These are phyloP conservation scores for Plectosphaerella sp. DNA, from an alignment of 2,329 filamentous ascomycete species.

Conservation along the genomic window DNA sequence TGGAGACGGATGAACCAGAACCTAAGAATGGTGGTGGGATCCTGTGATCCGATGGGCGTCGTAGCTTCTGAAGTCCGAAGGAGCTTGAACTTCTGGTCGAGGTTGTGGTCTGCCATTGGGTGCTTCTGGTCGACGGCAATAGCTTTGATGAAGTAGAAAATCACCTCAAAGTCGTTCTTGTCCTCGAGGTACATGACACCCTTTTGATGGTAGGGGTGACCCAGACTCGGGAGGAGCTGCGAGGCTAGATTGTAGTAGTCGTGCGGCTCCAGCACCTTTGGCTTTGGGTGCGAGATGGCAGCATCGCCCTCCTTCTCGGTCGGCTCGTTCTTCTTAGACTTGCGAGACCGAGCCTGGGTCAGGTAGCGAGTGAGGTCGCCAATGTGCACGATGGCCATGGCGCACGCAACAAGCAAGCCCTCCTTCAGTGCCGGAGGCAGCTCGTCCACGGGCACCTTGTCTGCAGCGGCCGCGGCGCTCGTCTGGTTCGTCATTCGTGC, in stretches of 20 bases:
- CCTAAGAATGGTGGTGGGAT: slow-evolving; percentile 43
- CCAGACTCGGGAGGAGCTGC: slow-evolving; percentile 72
- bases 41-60: neutral
- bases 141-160: slow-evolving; percentile 87
- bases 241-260: slow-evolving; percentile 80
- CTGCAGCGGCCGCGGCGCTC: slow-evolving; percentile 14
- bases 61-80: slow-evolving; percentile 22
- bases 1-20: slow-evolving; percentile 85
- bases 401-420: slow-evolving; percentile 69
- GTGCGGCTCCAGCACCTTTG: neutral
- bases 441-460: slow-evolving; percentile 35
- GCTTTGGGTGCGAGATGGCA: neutral
- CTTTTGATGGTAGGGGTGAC: slow-evolving; percentile 83
- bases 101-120: slow-evolving; percentile 68
- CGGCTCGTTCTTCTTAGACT: slow-evolving; percentile 25
- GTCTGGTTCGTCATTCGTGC: slow-evolving; percentile 32
- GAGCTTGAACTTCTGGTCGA: slow-evolving; percentile 71
- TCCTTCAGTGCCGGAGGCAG: slow-evolving; percentile 45
- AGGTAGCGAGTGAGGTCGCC: slow-evolving; percentile 90
- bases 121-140: slow-evolving; percentile 71
- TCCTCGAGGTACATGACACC: slow-evolving; percentile 79
- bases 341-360: slow-evolving; percentile 61
- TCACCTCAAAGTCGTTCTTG: slow-evolving; percentile 73
- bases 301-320: neutral
- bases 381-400: slow-evolving; percentile 78